phyloP scores from a whole-genome alignment of 306 rosid genomes.

The Vigna mungo region DNA sequence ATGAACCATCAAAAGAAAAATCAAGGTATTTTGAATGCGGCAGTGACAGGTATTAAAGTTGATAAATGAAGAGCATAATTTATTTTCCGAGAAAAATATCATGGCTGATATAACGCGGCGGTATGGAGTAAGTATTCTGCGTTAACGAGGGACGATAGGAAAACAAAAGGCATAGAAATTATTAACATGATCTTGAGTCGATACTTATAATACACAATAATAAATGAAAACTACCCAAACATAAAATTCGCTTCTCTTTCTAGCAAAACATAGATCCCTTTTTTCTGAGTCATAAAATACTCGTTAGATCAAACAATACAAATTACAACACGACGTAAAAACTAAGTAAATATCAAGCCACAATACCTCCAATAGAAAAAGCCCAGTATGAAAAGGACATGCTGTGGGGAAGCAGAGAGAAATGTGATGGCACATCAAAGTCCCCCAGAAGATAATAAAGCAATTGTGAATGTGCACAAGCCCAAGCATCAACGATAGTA shows the following conservation, averaged over 20 bases:
- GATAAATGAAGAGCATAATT: too few species aligned
- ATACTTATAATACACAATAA: slow-evolving; percentile 48
- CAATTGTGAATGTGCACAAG: slow-evolving; percentile 35
- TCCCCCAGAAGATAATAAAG: slow-evolving; percentile 41
- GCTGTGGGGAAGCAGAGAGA: slow-evolving; percentile 43
- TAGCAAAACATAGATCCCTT: slow-evolving; percentile 46
- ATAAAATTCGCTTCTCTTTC: slow-evolving; percentile 45
- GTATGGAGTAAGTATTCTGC: slow-evolving; percentile 15
- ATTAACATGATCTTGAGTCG: slow-evolving; percentile 42
- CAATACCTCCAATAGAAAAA: slow-evolving; percentile 49
- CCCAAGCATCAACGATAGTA: slow-evolving; percentile 59
- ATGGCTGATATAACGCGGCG: background rate
- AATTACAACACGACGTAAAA: slow-evolving; percentile 55
- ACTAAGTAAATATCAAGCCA: slow-evolving; percentile 48
- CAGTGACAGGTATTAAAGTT: too few species aligned
- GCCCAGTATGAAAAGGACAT: slow-evolving; percentile 37
- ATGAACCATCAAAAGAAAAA: too few species aligned
- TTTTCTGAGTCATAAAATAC: slow-evolving; percentile 41
- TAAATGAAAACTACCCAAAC: slow-evolving; percentile 48
- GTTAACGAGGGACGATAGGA: background rate
- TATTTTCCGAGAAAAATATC: background rate
- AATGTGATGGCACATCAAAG: slow-evolving; percentile 42
- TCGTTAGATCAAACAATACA: slow-evolving; percentile 45
- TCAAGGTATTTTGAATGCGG: too few species aligned
- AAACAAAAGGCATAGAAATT: slow-evolving; percentile 31